phyloP scores from a whole-genome alignment of 2,329 filamentous ascomycete genomes.

The Neopestalotiopsis sp. region DNA sequence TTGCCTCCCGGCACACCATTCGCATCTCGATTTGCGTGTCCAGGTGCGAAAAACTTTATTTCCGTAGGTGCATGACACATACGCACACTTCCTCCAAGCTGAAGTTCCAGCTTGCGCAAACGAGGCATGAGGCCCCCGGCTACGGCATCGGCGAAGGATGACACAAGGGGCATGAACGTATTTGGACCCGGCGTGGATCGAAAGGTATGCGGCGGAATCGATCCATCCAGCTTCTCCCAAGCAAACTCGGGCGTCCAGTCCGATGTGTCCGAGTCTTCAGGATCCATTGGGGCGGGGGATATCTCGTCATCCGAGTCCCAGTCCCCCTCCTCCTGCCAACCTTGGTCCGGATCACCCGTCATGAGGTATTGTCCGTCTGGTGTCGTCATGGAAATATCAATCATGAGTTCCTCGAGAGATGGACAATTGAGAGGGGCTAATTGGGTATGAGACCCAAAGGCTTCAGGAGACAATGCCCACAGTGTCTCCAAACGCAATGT shows the following conservation, averaged over 20 bases:
- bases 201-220: not conserved
- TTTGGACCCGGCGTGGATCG: not conserved
- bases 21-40: too few species aligned
- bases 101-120: not conserved
- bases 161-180: not conserved
- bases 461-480: constrained; percentile 11
- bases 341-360: constrained; percentile 12
- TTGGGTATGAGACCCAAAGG: not conserved
- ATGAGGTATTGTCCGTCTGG: constrained; percentile 8
- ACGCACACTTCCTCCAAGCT: not conserved
- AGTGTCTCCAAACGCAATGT: not conserved
- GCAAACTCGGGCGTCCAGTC: constrained; percentile 15
- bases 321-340: not conserved
- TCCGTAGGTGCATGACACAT: not conserved
- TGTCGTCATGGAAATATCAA: not conserved
- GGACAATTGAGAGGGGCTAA: not conserved
- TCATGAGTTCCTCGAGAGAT: not conserved
- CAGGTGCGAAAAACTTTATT: not conserved
- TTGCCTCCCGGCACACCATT: not conserved
- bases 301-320: not conserved
- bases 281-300: constrained; percentile 7
- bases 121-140: not conserved
- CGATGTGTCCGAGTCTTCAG: constrained; percentile 17
- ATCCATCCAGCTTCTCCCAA: constrained; percentile 12
- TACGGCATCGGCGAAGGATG: constrained; percentile 1